Conservation (phyloP, 179 eudicot genomes). For the Drosera spatulata region DNA sequence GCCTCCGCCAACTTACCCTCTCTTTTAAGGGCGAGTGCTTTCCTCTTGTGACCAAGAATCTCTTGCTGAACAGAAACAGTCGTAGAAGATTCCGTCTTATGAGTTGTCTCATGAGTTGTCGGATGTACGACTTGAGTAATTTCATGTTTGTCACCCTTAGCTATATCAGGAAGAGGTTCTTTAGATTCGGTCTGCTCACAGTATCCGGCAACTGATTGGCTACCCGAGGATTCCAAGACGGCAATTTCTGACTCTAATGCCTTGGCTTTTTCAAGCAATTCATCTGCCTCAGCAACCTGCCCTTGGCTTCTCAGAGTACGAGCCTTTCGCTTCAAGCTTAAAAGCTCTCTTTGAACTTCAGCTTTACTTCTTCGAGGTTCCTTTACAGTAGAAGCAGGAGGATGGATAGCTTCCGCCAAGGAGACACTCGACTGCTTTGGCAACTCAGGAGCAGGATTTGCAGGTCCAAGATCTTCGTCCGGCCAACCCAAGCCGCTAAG, state of each 20-base stretch:
- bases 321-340: constrained; percentile 80
- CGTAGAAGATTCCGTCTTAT: constrained; percentile 21
- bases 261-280: constrained; percentile 52
- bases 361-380: constrained; percentile 41
- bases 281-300: constrained; percentile 68
- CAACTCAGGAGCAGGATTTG: constrained; percentile 15
- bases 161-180: background rate
- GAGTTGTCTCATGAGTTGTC: constrained; percentile 3
- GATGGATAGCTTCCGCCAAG: constrained; percentile 11
- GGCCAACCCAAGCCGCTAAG: constrained; percentile 85
- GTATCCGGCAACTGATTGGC: constrained; percentile 3
- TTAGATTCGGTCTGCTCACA: constrained; percentile 9
- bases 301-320: constrained; percentile 81
- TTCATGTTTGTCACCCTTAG: too few species aligned
- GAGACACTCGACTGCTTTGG: constrained; percentile 8
- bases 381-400: constrained; percentile 9
- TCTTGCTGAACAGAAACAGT: constrained; percentile 40
- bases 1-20: constrained; percentile 88
- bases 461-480: constrained; percentile 37
- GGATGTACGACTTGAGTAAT: too few species aligned
- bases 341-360: constrained; percentile 80
- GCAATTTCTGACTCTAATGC: constrained; percentile 69
- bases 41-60: constrained; percentile 64
- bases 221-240: constrained; percentile 49
- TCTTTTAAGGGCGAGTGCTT: constrained; percentile 70